phyloP scores from a whole-genome alignment of 768 basidiomycete genomes.

The Kwoniella bestiolae region DNA sequence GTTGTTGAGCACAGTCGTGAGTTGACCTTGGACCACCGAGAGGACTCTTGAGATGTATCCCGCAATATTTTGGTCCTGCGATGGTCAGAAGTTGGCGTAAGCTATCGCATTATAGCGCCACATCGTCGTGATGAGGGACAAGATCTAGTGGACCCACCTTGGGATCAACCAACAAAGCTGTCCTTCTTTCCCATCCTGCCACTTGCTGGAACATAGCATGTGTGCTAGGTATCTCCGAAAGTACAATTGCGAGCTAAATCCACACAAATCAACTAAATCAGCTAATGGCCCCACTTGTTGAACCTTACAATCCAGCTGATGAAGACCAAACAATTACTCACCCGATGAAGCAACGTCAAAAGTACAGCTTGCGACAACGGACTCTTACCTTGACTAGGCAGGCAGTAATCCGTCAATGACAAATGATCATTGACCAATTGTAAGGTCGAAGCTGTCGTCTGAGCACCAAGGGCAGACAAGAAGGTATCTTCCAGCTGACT shows the following conservation, averaged over 20 bases:
- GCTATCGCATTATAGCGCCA: neutral
- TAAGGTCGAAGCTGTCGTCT: conserved; percentile 28
- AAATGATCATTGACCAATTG: conserved; percentile 35
- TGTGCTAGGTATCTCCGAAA: conserved; percentile 20
- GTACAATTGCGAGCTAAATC: conserved; percentile 25
- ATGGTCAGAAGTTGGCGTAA: neutral
- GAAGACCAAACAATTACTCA: conserved; percentile 26
- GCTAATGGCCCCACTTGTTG: neutral
- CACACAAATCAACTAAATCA: neutral
- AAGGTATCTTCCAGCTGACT: conserved; percentile 47
- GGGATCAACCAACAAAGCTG: conserved; percentile 26
- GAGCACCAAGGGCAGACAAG: conserved; percentile 35
- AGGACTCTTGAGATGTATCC: conserved; percentile 23
- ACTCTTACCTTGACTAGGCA: conserved; percentile 34
- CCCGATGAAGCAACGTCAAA: conserved; percentile 52
- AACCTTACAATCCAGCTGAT: neutral
- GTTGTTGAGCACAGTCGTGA: conserved; percentile 8
- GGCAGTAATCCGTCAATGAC: conserved; percentile 28
- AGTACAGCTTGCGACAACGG: conserved; percentile 51
- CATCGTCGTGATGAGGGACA: too few relatives aligned
- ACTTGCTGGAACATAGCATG: conserved; percentile 18
- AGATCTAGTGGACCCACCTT: conserved; percentile 22
- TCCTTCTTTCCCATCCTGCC: conserved; percentile 28
- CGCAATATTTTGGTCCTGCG: conserved; percentile 25
- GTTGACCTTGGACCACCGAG: conserved; percentile 16